Evolutionary conservation across 352 stramenopile genomes (phyloP), one percentile per base, ranked within the genome.

Genomic region (Phytophthora colocasiae): DNA sequence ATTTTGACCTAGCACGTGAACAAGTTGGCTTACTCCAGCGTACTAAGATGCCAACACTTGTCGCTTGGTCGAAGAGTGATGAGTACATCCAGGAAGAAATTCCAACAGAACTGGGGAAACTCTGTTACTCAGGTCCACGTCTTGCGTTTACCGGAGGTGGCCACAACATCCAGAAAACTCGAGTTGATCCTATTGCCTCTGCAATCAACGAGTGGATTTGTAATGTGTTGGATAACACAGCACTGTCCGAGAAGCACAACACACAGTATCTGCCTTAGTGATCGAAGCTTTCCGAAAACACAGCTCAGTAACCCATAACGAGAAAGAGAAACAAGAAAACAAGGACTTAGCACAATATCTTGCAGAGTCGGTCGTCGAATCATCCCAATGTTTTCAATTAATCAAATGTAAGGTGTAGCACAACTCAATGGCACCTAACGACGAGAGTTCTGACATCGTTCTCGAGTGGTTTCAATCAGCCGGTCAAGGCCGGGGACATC

Each of bases 91-190:
- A 86, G 46, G 44, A 66, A n/a, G 63, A 69, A 32, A 69, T 86
- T 48, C 63, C 70, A 6, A 38, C 31, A 26, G 74, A 88, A 38
- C 65, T 88, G 0, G 64, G 36, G 4, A 7, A 17, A 1, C 11
- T 69, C 4, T 75, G 74, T 6, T 66, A 63, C 14, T 29, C 50
- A 26, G 76, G 71, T 3, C 55, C 69, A 4, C 68, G 72, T 24
- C 59, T 86, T 14, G 71, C 56, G 8, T 86, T 84, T 39, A 39
- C 45, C 10, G 71, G 57, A 6, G 79, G 72, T 19, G 77, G 79
- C 0, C 79, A 86, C 64, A 86, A 88, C 50, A 76, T 86, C 40
- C 75, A 88, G 56, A 88, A 88, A 68, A 83, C 77, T 11, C 70
- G 74, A 9, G 74, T 73, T 1, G 63, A 77, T 0, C 48, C 47